Percentiles rank a stretch among this genome's conserved stretches.
Evolutionary conservation across 129 eudicot genomes (phyloP).

Genomic region (Deinandra increscens): DNA sequence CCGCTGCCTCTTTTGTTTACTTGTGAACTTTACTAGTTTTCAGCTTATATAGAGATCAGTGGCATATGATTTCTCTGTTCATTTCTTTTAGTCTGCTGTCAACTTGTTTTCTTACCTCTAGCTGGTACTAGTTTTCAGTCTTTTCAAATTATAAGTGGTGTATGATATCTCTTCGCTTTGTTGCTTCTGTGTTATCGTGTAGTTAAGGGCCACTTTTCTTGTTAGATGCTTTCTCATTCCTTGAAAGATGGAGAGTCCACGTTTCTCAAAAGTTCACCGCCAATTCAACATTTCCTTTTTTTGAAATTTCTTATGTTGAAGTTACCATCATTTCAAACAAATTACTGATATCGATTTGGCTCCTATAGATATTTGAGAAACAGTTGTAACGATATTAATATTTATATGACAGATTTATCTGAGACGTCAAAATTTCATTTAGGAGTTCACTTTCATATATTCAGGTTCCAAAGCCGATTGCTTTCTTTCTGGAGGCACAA

Average conservation of each 20-base stretch:
- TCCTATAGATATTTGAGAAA: slow-evolving; percentile 3
- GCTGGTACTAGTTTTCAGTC: neutral
- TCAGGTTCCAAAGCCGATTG: slow-evolving; percentile 92
- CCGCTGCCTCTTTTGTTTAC: slow-evolving; percentile 21
- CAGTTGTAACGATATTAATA: neutral
- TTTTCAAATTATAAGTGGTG: neutral
- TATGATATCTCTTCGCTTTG: neutral
- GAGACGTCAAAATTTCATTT: neutral
- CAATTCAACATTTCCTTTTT: slow-evolving; percentile 5
- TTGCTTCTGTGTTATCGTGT: neutral
- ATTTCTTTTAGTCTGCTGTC: neutral
- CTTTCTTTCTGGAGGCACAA: slow-evolving; percentile 65
- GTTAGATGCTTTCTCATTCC: slow-evolving; percentile 18
- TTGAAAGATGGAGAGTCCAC: neutral
- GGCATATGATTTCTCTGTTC: slow-evolving; percentile 2
- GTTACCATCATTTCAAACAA: neutral
- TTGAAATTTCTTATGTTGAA: slow-evolving; percentile 12
- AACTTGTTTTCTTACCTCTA: slow-evolving; percentile 5
- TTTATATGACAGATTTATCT: neutral
- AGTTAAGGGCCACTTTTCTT: neutral
- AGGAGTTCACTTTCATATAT: slow-evolving; percentile 23
- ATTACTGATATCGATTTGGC: slow-evolving; percentile 3
- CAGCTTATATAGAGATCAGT: neutral
- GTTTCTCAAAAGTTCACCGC: slow-evolving; percentile 6
- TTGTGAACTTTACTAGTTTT: neutral